Evolutionary conservation across 169 alveolate species (phyloP).

Genomic region (Besnoitia besnoiti): DNA sequence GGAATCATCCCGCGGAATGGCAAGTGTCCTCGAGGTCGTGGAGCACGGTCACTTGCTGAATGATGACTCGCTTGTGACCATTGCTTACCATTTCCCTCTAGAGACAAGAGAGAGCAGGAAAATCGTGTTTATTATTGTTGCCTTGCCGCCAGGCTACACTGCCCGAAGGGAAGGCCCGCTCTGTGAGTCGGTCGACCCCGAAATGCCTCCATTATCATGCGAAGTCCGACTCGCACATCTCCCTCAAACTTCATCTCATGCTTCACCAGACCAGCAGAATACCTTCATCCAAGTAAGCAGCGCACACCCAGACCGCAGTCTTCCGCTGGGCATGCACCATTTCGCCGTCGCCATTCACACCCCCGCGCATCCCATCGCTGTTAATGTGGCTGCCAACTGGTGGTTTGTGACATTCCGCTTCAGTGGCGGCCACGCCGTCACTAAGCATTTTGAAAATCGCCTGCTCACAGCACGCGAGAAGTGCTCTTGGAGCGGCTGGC

Average conservation of each 20-base stretch:
- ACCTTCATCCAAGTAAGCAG: constrained; percentile 51
- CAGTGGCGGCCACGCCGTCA: constrained; percentile 65
- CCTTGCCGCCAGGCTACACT: constrained; percentile 61
- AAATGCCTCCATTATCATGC: constrained; percentile 57
- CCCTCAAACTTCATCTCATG: background rate
- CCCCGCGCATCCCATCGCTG: constrained; percentile 43
- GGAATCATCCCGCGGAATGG: background rate
- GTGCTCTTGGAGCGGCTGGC: constrained; percentile 65
- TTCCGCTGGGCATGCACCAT: constrained; percentile 61
- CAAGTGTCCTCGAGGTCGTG: constrained; percentile 48
- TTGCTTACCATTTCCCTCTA: constrained; percentile 54
- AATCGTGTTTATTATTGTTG: constrained; percentile 64
- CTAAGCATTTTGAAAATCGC: constrained; percentile 63
- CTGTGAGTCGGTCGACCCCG: constrained; percentile 47
- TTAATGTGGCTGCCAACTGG: constrained; percentile 55
- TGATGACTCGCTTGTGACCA: constrained; percentile 46
- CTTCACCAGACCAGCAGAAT: background rate
- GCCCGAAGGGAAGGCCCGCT: constrained; percentile 37
- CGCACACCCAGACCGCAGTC: constrained; percentile 22
- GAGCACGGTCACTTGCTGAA: constrained; percentile 44
- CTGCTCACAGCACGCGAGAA: constrained; percentile 35
- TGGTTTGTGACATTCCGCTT: constrained; percentile 67
- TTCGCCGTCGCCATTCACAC: constrained; percentile 59
- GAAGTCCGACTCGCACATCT: constrained; percentile 26
- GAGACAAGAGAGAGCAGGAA: constrained; percentile 56